Percentiles rank a stretch among this genome's conserved stretches.
These are phyloP conservation scores for Fusarium phyllophilum DNA, from an alignment of 2,329 filamentous ascomycete species.

Conservation along the genomic window DNA sequence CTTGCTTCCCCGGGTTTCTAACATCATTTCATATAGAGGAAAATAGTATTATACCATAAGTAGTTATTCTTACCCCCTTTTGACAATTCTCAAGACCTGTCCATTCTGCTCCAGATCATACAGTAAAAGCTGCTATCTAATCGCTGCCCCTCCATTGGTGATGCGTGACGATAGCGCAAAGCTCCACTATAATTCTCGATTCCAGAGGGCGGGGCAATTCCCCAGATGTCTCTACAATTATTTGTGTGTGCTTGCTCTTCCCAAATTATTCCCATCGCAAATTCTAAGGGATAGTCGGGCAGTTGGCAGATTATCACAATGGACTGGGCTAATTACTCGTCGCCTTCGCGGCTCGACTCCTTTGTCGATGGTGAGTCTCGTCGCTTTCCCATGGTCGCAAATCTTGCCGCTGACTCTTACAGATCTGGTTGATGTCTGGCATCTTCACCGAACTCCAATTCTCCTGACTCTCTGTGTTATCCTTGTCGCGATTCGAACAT, in stretches of 20 bases:
- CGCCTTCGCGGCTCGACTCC: slow-evolving; percentile 39
- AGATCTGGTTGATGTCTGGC: slow-evolving; percentile 58
- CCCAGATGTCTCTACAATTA: slow-evolving; percentile 28
- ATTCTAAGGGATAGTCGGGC: slow-evolving; percentile 11
- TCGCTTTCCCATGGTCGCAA: neutral
- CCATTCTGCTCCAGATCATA: neutral
- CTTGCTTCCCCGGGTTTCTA: neutral
- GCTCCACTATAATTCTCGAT: slow-evolving; percentile 37
- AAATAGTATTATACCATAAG: neutral
- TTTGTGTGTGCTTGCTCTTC: slow-evolving; percentile 22
- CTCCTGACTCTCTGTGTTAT: slow-evolving; percentile 52
- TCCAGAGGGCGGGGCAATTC: slow-evolving; percentile 39
- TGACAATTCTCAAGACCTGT: too few species aligned
- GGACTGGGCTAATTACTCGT: slow-evolving; percentile 42
- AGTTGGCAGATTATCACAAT: slow-evolving; percentile 28
- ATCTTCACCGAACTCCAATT: slow-evolving; percentile 57
- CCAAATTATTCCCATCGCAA: slow-evolving; percentile 3
- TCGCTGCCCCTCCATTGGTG: slow-evolving; percentile 40
- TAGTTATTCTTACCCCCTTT: neutral
- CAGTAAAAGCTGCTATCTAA: slow-evolving; percentile 31
- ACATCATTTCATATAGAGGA: neutral
- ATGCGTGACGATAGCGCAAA: slow-evolving; percentile 30
- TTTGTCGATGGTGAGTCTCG: slow-evolving; percentile 40
- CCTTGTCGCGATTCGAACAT: slow-evolving; percentile 54
- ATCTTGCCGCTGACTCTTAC: slow-evolving; percentile 16